A percentile compares a stretch with the other conserved stretches of the same genome.
phyloP scores from a whole-genome alignment of 1,284 basidiomycete genomes.

The Ustilago loliicola region DNA sequence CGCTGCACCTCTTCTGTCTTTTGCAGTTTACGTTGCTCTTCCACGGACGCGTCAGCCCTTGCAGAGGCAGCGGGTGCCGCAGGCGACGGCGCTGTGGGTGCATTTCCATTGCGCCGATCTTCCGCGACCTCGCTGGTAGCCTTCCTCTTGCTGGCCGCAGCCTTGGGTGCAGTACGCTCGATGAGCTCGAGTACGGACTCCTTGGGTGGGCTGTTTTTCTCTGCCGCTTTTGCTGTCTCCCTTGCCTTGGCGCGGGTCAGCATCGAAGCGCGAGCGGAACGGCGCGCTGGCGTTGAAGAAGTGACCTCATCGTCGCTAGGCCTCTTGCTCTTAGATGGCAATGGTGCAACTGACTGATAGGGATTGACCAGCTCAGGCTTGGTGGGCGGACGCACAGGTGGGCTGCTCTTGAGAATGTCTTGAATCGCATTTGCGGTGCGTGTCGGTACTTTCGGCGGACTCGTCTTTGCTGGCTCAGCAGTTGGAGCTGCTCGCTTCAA shows the following conservation, averaged over 20 bases:
- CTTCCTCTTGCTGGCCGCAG: conserved; percentile 28
- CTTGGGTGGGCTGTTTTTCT: conserved; percentile 46
- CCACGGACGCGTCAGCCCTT: conserved; percentile 6
- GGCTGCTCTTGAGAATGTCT: conserved; percentile 55
- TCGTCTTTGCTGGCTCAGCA: conserved; percentile 25
- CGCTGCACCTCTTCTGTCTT: conserved; percentile 58
- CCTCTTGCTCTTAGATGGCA: conserved; percentile 30
- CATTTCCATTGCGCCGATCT: conserved; percentile 10
- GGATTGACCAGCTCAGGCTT: conserved; percentile 65
- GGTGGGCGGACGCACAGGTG: conserved; percentile 45
- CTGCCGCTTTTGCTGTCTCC: conserved; percentile 42
- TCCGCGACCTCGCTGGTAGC: conserved; percentile 7
- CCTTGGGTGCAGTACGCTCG: conserved; percentile 57
- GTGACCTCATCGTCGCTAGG: conserved; percentile 2
- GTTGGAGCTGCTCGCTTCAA: conserved; percentile 44
- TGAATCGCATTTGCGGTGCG: conserved; percentile 58
- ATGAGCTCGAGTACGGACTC: conserved; percentile 61
- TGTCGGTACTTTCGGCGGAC: conserved; percentile 35
- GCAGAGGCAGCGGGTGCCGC: conserved; percentile 10
- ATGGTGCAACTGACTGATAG: conserved; percentile 53
- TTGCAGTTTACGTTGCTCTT: conserved; percentile 39
- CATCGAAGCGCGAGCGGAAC: conserved; percentile 40
- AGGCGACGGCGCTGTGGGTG: background rate
- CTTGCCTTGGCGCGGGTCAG: conserved; percentile 57
- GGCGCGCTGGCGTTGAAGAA: conserved; percentile 20